Percentiles rank a stretch among this genome's conserved stretches.
Conservation (phyloP, 495 filamentous ascomycete species). For the Penicillium robsamsonii region DNA sequence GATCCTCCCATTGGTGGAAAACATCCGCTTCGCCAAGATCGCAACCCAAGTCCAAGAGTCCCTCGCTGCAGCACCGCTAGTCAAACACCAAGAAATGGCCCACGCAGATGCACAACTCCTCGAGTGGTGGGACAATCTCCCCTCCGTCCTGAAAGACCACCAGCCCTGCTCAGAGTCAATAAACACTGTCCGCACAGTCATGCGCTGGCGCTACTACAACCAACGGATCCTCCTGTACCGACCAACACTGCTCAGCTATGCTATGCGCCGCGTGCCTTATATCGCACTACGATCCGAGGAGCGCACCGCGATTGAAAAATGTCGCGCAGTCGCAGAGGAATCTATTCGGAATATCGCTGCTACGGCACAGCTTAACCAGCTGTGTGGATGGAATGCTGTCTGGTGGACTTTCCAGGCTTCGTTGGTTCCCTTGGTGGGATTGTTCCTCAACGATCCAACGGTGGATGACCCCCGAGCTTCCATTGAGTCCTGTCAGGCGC, state of each 20-base stretch:
- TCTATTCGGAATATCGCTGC: slow-evolving; percentile 69
- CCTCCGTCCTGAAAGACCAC: slow-evolving; percentile 65
- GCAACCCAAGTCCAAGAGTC: slow-evolving; percentile 74
- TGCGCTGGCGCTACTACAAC: slow-evolving; percentile 81
- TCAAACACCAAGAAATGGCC: slow-evolving; percentile 62
- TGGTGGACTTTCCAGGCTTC: slow-evolving; percentile 81
- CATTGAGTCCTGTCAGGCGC: slow-evolving; percentile 45
- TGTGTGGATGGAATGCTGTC: slow-evolving; percentile 77
- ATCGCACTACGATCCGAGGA: slow-evolving; percentile 61
- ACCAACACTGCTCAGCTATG: slow-evolving; percentile 68
- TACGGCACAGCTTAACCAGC: slow-evolving; percentile 68
- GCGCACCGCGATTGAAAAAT: slow-evolving; percentile 64
- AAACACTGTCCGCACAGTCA: slow-evolving; percentile 66
- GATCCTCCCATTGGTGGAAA: slow-evolving; percentile 70
- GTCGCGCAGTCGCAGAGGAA: slow-evolving; percentile 64
- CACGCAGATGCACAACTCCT: slow-evolving; percentile 66
- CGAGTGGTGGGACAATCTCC: slow-evolving; percentile 68
- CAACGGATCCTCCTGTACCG: slow-evolving; percentile 78
- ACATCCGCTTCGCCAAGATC: slow-evolving; percentile 78
- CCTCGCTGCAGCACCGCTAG: slow-evolving; percentile 65
- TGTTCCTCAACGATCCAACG: slow-evolving; percentile 64
- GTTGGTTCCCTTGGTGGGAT: slow-evolving; percentile 71
- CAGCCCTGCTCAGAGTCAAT: slow-evolving; percentile 70
- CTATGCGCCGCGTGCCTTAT: slow-evolving; percentile 61
- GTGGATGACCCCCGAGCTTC: slow-evolving; percentile 53